phyloP scores from a whole-genome alignment of 805 yeast genomes.

The Priceomyces castillae region DNA sequence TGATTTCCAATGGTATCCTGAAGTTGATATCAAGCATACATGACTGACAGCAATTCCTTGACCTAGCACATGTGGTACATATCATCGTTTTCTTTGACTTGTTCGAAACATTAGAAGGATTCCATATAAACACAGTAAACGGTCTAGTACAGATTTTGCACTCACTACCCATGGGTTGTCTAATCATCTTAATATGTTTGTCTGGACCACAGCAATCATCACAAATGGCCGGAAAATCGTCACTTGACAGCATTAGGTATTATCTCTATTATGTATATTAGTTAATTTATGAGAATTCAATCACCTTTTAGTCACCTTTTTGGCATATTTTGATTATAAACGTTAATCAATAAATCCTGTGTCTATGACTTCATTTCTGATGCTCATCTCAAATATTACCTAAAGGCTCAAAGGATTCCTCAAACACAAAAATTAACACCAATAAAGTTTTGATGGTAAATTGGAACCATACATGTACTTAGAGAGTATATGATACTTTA shows the following conservation, averaged over 20 bases:
- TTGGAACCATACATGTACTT: too few relatives aligned
- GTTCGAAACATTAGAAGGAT: constrained; percentile 37
- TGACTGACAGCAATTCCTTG: constrained; percentile 80
- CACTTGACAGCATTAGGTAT: constrained; percentile 3
- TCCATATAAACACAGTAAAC: constrained; percentile 79
- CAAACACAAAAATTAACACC: too few relatives aligned
- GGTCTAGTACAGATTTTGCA: constrained; percentile 86
- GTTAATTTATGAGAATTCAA: neutral
- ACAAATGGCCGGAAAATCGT: constrained; percentile 63
- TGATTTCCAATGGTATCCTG: constrained; percentile 72
- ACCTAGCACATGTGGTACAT: constrained; percentile 76
- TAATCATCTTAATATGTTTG: constrained; percentile 64
- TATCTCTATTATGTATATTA: neutral
- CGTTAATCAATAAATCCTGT: too few relatives aligned
- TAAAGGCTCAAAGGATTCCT: too few relatives aligned
- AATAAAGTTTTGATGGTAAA: too few relatives aligned
- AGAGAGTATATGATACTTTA: too few relatives aligned
- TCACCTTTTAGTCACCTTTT: neutral
- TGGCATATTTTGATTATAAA: neutral
- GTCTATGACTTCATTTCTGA: neutral
- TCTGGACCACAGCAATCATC: constrained; percentile 68
- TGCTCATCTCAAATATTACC: neutral
- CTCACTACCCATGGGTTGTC: constrained; percentile 70
- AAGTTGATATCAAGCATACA: constrained; percentile 81
- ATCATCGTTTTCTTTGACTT: constrained; percentile 61